Evolutionary conservation across 352 stramenopile genomes (phyloP).

Genomic region (Plasmopara muralis): DNA sequence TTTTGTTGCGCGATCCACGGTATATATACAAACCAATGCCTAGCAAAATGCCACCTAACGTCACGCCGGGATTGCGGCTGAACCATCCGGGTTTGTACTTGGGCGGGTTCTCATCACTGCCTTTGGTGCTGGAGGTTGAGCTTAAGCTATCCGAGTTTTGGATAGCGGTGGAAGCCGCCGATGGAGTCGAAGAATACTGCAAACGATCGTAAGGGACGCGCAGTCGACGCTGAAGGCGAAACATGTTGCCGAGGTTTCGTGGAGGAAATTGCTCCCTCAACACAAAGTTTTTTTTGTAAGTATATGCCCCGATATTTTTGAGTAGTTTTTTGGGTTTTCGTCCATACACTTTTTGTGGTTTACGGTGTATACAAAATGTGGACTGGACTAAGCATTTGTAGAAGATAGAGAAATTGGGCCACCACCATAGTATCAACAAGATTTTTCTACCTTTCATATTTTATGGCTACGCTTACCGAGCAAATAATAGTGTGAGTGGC

Average conservation of each 20-base stretch:
- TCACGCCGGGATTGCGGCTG: constrained; percentile 77
- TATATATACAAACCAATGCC: constrained; percentile 70
- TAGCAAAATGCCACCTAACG: constrained; percentile 59
- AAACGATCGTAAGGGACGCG: constrained; percentile 7
- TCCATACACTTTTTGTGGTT: too few species aligned
- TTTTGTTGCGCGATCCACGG: constrained; percentile 61
- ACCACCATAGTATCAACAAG: too few species aligned
- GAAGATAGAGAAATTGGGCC: too few species aligned
- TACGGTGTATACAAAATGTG: too few species aligned
- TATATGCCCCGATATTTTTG: too few species aligned
- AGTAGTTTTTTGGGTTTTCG: too few species aligned
- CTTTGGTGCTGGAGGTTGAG: constrained; percentile 6
- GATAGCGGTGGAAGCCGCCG: constrained; percentile 6
- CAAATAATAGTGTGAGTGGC: too few species aligned
- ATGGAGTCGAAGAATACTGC: constrained; percentile 9
- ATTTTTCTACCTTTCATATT: too few species aligned
- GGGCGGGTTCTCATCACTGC: constrained; percentile 35
- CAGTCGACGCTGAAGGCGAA: constrained; percentile 16
- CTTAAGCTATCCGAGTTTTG: neutral
- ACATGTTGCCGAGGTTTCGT: constrained; percentile 6
- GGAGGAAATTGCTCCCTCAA: too few species aligned
- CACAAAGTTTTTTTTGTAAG: too few species aligned
- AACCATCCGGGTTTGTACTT: constrained; percentile 84
- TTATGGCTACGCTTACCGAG: too few species aligned
- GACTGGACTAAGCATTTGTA: too few species aligned